Evolutionary conservation across 768 basidiomycete species (phyloP), one percentile per base, ranked within the genome.

Genomic region (Rhodotorula babjevae): DNA sequence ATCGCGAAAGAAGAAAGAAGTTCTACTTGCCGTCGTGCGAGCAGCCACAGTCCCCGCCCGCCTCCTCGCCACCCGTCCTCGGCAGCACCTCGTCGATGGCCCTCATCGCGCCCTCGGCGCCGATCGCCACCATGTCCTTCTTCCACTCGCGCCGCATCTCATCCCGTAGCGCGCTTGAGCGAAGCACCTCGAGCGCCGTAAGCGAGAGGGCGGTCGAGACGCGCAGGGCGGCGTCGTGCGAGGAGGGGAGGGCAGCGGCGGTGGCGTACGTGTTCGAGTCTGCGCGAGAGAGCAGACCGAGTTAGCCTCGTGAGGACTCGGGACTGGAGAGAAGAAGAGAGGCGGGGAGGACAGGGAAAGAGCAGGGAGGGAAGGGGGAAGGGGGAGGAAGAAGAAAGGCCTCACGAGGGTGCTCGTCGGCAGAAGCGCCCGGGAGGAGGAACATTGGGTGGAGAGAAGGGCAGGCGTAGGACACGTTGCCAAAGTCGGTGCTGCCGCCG

Each of bases 401-500:
- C 61, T 27, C 27, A 31, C 53, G 40, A 14, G 59, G 59, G 40
- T 60, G 59, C 25, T 60, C 59, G 25, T 25, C 23, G 15, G 40
- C 23, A 9, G 16, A 23, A 1, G 42, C 59, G 21, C 36, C 59
- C 2, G 59, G 59, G 25, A 60, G 59, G 27, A 23, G 19, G 42
- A 60, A 60, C 59, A 60, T 60, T 6, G 59, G 59, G 42, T 60
- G 59, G 3, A 60, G 42, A 6, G 59, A 25, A 3, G 59, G 59
- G 40, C 33, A 42, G 5, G 7, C 12, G 59, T 60, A 44, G 8
- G 42, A 25, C 33, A 60, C 59, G 59, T 60, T 60, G 40, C 59
- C 59, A n/a, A 60, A 60, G 42, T 60, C 59, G 25, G 59, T 60
- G n/a, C 40, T 44, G 40, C 36, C 59, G 40, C 59, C 59, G 7